A percentile compares a stretch with the other conserved stretches of the same genome.
phyloP scores from a whole-genome alignment of 805 yeast species.

The Monosporozyma solicola region DNA sequence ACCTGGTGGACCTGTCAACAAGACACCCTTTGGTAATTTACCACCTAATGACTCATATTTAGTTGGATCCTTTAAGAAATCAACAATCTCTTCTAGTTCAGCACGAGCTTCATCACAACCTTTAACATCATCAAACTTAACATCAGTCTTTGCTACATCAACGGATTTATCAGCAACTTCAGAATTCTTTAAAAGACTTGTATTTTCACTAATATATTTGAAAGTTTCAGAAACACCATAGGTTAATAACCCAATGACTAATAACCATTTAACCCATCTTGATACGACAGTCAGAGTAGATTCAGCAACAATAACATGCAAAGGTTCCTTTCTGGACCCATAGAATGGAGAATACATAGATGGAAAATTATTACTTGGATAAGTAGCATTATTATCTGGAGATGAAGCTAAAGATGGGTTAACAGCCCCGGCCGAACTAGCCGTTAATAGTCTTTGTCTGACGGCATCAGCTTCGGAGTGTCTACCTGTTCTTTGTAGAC shows the following conservation, averaged over 20 bases:
- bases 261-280: slow-evolving; percentile 82
- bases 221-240: slow-evolving; percentile 77
- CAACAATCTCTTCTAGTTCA: slow-evolving; percentile 96
- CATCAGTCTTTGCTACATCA: slow-evolving; percentile 78
- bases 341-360: slow-evolving; percentile 28
- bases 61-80: slow-evolving; percentile 90
- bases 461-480: slow-evolving; percentile 67
- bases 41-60: slow-evolving; percentile 96
- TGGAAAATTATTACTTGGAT: slow-evolving; percentile 22
- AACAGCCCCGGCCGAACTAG: slow-evolving; percentile 28
- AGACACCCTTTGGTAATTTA: slow-evolving; percentile 92
- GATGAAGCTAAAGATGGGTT: slow-evolving; percentile 26
- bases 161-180: slow-evolving; percentile 70
- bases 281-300: slow-evolving; percentile 68
- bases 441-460: slow-evolving; percentile 38
- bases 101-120: slow-evolving; percentile 99
- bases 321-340: slow-evolving; percentile 73
- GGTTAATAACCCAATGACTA: slow-evolving; percentile 69
- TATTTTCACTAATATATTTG: slow-evolving; percentile 73
- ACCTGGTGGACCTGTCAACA: slow-evolving; percentile 97
- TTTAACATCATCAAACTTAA: slow-evolving; percentile 84
- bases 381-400: slow-evolving; percentile 13
- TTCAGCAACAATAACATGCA: slow-evolving; percentile 90
- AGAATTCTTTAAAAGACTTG: slow-evolving; percentile 51
- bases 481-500: slow-evolving; percentile 70